A percentile compares a stretch with the other conserved stretches of the same genome.
Evolutionary conservation across 257 asterid species (phyloP).

Genomic region (Rubia yunnanensis): DNA sequence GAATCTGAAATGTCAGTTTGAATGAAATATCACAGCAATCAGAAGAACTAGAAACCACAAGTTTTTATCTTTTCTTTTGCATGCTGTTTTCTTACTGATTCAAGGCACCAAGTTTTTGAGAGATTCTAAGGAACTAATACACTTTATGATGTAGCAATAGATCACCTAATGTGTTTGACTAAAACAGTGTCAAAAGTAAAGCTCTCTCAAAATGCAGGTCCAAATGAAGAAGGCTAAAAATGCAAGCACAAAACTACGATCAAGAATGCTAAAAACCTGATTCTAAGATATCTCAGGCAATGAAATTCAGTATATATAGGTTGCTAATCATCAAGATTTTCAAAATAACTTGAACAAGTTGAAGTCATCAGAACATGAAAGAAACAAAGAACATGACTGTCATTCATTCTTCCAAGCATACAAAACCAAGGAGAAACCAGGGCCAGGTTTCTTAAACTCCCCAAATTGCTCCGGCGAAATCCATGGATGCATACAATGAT

Average conservation of each 20-base stretch:
- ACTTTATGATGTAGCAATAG: too few species aligned
- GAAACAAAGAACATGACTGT: slow-evolving; percentile 9
- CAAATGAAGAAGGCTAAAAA: neutral
- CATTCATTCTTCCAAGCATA: slow-evolving; percentile 87
- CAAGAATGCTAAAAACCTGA: neutral
- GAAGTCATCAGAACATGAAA: slow-evolving; percentile 15
- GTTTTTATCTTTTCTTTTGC: too few species aligned
- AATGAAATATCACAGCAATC: too few species aligned
- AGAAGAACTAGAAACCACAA: too few species aligned
- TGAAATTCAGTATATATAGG: neutral
- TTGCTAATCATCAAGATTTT: neutral
- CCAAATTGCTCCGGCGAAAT: slow-evolving; percentile 35
- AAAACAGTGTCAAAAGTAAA: too few species aligned
- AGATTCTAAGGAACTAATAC: too few species aligned
- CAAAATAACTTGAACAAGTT: neutral
- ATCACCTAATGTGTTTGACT: too few species aligned
- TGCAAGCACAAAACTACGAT: neutral
- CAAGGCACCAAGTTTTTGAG: too few species aligned
- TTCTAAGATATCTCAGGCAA: neutral
- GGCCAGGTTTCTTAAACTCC: slow-evolving; percentile 44
- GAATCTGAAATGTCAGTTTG: neutral
- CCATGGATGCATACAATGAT: slow-evolving; percentile 44
- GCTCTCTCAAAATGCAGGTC: too few species aligned
- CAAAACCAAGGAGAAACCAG: slow-evolving; percentile 61
- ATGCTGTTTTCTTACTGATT: too few species aligned